These are phyloP conservation scores for Starmerella sirachaensis DNA, from an alignment of 805 yeast species.

Conservation along the genomic window DNA sequence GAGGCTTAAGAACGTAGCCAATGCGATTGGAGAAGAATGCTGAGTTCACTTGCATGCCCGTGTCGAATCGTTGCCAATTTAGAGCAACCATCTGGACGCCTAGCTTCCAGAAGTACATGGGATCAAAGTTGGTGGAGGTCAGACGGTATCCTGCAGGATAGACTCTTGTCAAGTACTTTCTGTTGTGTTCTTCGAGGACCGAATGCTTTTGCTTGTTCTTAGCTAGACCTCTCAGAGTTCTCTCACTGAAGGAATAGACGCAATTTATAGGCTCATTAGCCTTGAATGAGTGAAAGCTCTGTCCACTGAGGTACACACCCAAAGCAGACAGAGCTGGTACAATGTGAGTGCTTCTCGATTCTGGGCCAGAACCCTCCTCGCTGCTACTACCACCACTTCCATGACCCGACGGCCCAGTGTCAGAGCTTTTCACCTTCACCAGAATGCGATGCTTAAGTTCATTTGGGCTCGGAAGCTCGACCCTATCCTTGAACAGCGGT, in stretches of 20 bases:
- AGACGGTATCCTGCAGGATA: slow-evolving; percentile 76
- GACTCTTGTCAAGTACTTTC: slow-evolving; percentile 61
- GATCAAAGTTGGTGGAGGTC: slow-evolving; percentile 70
- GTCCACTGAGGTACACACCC: slow-evolving; percentile 64
- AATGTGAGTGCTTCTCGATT: slow-evolving; percentile 10
- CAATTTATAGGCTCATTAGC: slow-evolving; percentile 83
- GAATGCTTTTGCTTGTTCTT: slow-evolving; percentile 43
- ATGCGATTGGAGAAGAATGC: slow-evolving; percentile 45
- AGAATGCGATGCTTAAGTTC: slow-evolving; percentile 59
- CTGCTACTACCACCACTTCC: slow-evolving; percentile 5
- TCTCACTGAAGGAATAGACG: slow-evolving; percentile 78
- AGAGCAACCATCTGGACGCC: slow-evolving; percentile 95
- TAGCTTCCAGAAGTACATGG: slow-evolving; percentile 64
- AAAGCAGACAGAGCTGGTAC: slow-evolving; percentile 38
- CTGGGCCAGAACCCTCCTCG: slow-evolving; percentile 5
- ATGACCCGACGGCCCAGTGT: background rate
- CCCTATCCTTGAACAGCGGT: slow-evolving; percentile 28
- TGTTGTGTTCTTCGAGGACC: slow-evolving; percentile 65
- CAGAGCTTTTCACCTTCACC: slow-evolving; percentile 52
- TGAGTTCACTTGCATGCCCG: slow-evolving; percentile 79
- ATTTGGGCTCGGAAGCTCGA: slow-evolving; percentile 56
- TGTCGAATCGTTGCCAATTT: slow-evolving; percentile 88
- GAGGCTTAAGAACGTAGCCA: slow-evolving; percentile 77
- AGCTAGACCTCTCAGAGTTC: slow-evolving; percentile 47
- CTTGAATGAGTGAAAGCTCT: slow-evolving; percentile 65